Base-by-base conservation (phyloP, 2,329 filamentous ascomycete species). In the Albophoma yamanashiensis region DNA sequence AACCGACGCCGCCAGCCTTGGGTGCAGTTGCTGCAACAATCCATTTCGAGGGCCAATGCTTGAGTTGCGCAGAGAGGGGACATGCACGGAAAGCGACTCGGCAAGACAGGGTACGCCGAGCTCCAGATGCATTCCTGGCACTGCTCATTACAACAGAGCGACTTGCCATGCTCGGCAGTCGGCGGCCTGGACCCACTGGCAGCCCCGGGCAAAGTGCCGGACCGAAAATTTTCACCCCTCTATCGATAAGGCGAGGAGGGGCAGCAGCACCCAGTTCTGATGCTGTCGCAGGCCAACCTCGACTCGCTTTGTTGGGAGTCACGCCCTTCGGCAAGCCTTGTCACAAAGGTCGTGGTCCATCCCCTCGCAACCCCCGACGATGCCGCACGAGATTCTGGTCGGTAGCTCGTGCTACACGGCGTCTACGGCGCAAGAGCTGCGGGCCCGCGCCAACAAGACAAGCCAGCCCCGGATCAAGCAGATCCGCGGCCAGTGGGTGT, bases 401-500 rank as follows among this genome's bases (percentile, higher is more conserved):
- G 75, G 75, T 64, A 69, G 73, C 64, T 72, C 80, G 59, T 84
- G 84, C 72, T 83, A 80, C 71, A 78, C 77, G 60, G 66, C 69
- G 58, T 73, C 74, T 61, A 73, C 75, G 67, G 68, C 77, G 61
- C 73, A 76, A 64, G 76, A 78, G 70, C 73, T 80, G 62, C 73
- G 71, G 66, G 69, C 71, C 64, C 74, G 75, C 62, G 75, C 79
- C 68, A 78, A 79, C 69, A 74, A 75, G 66, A 64, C 69, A 42
- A 71, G 73, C 60, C 65, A 74, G 62, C 72, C 72, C 64, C 77
- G 78, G 68, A 78, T 84, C 62, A 73, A 75, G 62, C 72, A 72
- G 58, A 75, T 86, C 63, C 71, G 75, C 22, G 82, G 82, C 59
- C 76, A 77, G 59, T 86, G 83, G 80, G 72, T 84, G 60, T 89